phyloP scores from a whole-genome alignment of 768 basidiomycete genomes.

The Tylopilus felleus region DNA sequence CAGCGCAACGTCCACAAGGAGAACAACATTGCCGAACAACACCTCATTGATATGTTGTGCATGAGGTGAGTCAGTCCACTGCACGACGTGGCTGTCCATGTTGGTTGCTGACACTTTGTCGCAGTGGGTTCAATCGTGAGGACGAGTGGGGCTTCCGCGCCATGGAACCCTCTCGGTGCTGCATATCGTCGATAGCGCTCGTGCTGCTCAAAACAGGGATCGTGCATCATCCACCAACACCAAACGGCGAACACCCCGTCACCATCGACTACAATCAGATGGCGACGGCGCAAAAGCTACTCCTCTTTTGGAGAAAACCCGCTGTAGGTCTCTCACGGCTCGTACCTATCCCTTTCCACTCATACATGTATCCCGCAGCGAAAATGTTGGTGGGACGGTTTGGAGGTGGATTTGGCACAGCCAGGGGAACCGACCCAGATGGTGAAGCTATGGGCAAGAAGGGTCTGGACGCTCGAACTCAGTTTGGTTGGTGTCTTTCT shows the following conservation, averaged over 20 bases:
- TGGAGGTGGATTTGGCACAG: slow-evolving; percentile 79
- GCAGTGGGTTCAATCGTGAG: slow-evolving; percentile 89
- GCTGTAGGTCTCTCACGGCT: slow-evolving; percentile 62
- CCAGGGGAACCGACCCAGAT: slow-evolving; percentile 47
- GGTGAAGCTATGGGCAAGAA: slow-evolving; percentile 93
- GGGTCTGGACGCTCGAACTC: slow-evolving; percentile 98
- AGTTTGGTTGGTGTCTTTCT: slow-evolving; percentile 62
- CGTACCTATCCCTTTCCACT: not conserved
- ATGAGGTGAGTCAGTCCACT: slow-evolving; percentile 69
- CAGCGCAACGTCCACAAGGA: slow-evolving; percentile 99
- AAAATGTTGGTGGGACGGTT: slow-evolving; percentile 99
- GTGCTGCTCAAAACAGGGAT: slow-evolving; percentile 98
- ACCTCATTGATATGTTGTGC: slow-evolving; percentile 99
- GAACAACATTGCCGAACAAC: slow-evolving; percentile 98
- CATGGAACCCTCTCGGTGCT: slow-evolving; percentile 92
- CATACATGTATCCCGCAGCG: slow-evolving; percentile 48
- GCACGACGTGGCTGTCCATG: not conserved
- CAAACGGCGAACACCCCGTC: slow-evolving; percentile 64
- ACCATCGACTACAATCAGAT: slow-evolving; percentile 90
- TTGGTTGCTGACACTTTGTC: slow-evolving; percentile 9
- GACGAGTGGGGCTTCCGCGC: slow-evolving; percentile 98
- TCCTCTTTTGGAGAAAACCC: slow-evolving; percentile 98
- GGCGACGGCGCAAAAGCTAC: slow-evolving; percentile 94
- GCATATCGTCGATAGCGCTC: slow-evolving; percentile 97
- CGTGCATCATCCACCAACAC: slow-evolving; percentile 52